Evolutionary conservation across 2,329 filamentous ascomycete genomes (phyloP).

Genomic region (Colletotrichum incanum): DNA sequence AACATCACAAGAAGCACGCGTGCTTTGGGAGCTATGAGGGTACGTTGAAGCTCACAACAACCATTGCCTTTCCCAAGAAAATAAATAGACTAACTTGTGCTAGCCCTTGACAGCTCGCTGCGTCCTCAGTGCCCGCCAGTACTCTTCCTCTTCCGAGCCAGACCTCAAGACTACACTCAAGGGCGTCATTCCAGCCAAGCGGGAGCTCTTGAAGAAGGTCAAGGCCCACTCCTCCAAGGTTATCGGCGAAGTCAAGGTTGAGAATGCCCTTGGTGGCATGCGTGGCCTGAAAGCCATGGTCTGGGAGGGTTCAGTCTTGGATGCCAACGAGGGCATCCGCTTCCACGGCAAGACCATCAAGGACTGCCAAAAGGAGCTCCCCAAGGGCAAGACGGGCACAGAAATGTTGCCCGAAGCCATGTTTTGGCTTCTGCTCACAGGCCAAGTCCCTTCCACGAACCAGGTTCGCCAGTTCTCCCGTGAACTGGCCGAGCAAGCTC

Average conservation of each 20-base stretch:
- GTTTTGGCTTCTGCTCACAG: conserved; percentile 99
- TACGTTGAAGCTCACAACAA: conserved; percentile 54
- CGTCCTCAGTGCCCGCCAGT: conserved; percentile 55
- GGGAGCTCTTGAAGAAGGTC: conserved; percentile 93
- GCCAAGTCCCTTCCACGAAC: conserved; percentile 85
- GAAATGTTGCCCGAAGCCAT: conserved; percentile 99
- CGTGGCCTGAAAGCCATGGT: conserved; percentile 98
- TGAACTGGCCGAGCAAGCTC: conserved; percentile 88
- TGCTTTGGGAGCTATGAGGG: conserved; percentile 76
- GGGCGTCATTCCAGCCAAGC: conserved; percentile 89
- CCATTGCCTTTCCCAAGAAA: no score
- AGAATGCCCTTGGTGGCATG: conserved; percentile 97
- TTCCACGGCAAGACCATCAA: conserved; percentile 99
- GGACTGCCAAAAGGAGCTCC: conserved; percentile 93
- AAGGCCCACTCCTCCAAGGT: conserved; percentile 87
- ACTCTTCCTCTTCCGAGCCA: conserved; percentile 83
- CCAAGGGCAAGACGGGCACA: conserved; percentile 91
- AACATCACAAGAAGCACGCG: conserved; percentile 74
- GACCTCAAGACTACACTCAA: conserved; percentile 91
- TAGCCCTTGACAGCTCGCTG: conserved; percentile 48
- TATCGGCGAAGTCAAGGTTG: conserved; percentile 93
- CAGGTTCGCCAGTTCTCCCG: conserved; percentile 89
- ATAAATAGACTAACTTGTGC: conserved; percentile 17
- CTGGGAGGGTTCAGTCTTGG: conserved; percentile 98
- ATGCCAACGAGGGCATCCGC: conserved; percentile 96